Evolutionary conservation across 805 yeast species (phyloP).

Genomic region (Geotrichum ghanense): DNA sequence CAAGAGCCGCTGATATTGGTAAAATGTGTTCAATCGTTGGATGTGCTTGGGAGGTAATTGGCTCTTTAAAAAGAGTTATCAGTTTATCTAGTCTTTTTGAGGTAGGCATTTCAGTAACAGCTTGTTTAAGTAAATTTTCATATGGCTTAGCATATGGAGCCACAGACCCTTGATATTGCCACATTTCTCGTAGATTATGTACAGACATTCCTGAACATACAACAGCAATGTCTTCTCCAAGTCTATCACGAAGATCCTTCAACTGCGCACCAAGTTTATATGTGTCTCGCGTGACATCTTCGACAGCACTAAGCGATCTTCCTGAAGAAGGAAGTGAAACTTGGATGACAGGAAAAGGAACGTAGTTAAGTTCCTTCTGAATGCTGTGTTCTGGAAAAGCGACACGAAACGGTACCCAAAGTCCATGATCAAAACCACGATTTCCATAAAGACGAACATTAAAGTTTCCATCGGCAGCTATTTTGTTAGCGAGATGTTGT

Average conservation of each 20-base stretch:
- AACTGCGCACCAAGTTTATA: conserved; percentile 47
- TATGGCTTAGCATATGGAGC: conserved; percentile 44
- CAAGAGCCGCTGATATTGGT: conserved; percentile 43
- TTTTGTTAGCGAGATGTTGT: conserved; percentile 30
- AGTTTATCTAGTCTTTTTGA: conserved; percentile 29
- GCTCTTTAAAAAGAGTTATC: conserved; percentile 26
- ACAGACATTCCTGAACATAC: conserved; percentile 72
- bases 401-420: conserved; percentile 69
- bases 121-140: conserved; percentile 33
- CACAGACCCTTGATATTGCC: conserved; percentile 15
- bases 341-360: conserved; percentile 32
- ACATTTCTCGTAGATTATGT: conserved; percentile 54
- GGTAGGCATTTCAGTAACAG: conserved; percentile 25
- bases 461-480: conserved; percentile 33
- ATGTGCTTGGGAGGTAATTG: conserved; percentile 39
- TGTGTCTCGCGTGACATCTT: conserved; percentile 31
- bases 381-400: conserved; percentile 40
- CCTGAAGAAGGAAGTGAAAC: conserved; percentile 24
- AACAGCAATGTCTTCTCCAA: conserved; percentile 35
- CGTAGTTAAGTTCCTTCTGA: conserved; percentile 16
- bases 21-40: conserved; percentile 69
- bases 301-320: conserved; percentile 7
- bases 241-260: conserved; percentile 34
- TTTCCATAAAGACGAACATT: conserved; percentile 27
- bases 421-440: conserved; percentile 75